A percentile compares a stretch with the other conserved stretches of the same genome.
Conservation (phyloP, 345 rosid species). For the Adansonia digitata region DNA sequence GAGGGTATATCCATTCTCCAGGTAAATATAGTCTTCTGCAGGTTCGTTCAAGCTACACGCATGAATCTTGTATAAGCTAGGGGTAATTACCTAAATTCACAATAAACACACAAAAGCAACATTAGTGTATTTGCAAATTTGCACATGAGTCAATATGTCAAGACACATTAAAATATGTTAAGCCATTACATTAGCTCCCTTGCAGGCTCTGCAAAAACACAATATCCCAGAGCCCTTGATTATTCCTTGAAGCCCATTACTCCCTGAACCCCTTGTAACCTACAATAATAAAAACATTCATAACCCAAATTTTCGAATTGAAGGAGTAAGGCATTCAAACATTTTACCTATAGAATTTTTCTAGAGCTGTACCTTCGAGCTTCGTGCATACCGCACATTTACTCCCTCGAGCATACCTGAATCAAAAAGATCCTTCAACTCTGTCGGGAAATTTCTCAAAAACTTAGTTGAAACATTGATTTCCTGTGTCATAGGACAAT, state of each 20-base stretch:
- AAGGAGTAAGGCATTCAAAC: background rate
- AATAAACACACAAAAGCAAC: slow-evolving; percentile 1
- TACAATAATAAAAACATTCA: slow-evolving; percentile 16
- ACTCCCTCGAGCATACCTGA: slow-evolving; percentile 74
- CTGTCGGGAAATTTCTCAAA: slow-evolving; percentile 41
- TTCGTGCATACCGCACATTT: slow-evolving; percentile 54
- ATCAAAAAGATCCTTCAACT: slow-evolving; percentile 61
- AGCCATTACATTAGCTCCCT: slow-evolving; percentile 52
- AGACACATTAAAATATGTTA: background rate
- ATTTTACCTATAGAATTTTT: background rate
- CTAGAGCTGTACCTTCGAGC: slow-evolving; percentile 44
- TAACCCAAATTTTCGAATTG: background rate
- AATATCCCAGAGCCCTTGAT: slow-evolving; percentile 55
- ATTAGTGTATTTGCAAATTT: background rate
- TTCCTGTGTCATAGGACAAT: slow-evolving; percentile 30
- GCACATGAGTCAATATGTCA: background rate
- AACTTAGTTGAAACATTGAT: slow-evolving; percentile 32
- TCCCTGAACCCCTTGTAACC: slow-evolving; percentile 40
- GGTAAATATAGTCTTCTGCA: slow-evolving; percentile 69
- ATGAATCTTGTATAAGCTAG: slow-evolving; percentile 63
- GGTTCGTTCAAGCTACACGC: slow-evolving; percentile 79
- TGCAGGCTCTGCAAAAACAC: slow-evolving; percentile 73
- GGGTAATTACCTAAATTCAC: slow-evolving; percentile 48
- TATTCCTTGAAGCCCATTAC: slow-evolving; percentile 55
- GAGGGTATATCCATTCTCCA: slow-evolving; percentile 72